A percentile compares a stretch with the other conserved stretches of the same genome.
phyloP scores from a whole-genome alignment of 202 grass and related monocot species.

The Eragrostis tef region DNA sequence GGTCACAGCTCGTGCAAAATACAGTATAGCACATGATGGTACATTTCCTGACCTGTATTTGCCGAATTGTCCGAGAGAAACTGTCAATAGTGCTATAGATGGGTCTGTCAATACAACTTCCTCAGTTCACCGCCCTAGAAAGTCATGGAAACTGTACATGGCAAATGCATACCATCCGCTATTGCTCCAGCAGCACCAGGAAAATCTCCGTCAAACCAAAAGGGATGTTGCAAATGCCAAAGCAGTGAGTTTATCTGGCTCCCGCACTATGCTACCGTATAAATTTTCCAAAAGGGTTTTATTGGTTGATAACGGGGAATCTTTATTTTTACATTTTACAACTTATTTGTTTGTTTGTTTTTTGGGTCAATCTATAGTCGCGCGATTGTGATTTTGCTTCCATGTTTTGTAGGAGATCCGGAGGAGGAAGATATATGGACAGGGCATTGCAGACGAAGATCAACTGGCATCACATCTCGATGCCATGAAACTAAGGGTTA shows the following conservation, averaged over 20 bases:
- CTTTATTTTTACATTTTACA: constrained; percentile 7
- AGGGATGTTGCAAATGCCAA: constrained; percentile 63
- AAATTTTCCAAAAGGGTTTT: background rate
- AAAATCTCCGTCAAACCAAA: constrained; percentile 58
- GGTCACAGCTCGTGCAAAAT: constrained; percentile 74
- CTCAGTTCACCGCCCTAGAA: constrained; percentile 41
- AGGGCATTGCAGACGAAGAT: constrained; percentile 56
- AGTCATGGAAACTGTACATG: constrained; percentile 72
- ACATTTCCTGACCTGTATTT: constrained; percentile 73
- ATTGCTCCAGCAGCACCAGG: constrained; percentile 65
- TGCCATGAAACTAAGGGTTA: constrained; percentile 68
- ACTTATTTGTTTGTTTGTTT: background rate
- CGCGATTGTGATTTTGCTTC: constrained; percentile 22
- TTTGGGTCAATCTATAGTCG: constrained; percentile 29
- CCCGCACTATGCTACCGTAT: constrained; percentile 25
- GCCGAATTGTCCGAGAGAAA: constrained; percentile 46
- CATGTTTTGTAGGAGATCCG: constrained; percentile 63
- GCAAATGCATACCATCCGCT: constrained; percentile 75
- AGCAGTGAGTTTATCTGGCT: constrained; percentile 52
- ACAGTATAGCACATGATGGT: constrained; percentile 68
- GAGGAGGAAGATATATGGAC: constrained; percentile 73
- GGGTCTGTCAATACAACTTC: constrained; percentile 30
- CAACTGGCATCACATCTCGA: constrained; percentile 50
- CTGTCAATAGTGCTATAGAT: constrained; percentile 33
- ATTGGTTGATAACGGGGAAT: constrained; percentile 25